Evolutionary conservation across 108 stramenopile species (phyloP).

Genomic region (Cyclotella kingstonii): DNA sequence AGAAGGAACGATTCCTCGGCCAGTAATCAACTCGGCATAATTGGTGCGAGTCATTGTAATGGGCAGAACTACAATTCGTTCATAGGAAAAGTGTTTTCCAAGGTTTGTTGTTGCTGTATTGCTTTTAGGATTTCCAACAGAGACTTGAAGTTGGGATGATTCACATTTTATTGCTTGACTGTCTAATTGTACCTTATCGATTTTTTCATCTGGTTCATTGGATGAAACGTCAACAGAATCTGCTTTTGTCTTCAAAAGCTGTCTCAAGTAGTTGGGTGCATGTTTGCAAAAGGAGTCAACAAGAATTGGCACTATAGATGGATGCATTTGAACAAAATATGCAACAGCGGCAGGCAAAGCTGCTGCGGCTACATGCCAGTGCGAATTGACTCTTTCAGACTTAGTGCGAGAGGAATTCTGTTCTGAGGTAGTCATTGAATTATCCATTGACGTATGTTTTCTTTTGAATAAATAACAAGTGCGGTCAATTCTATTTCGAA

Average conservation of each 20-base stretch:
- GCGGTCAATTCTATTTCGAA: conserved; percentile 41
- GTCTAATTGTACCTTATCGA: neutral
- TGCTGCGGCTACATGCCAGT: conserved; percentile 36
- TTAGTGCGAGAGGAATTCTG: neutral
- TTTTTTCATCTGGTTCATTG: neutral
- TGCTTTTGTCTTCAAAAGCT: neutral
- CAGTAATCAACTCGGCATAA: conserved; percentile 49
- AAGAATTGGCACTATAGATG: conserved; percentile 26
- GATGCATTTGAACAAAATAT: conserved; percentile 25
- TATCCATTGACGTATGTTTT: neutral
- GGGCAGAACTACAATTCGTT: conserved; percentile 25
- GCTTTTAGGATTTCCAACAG: neutral
- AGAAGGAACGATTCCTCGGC: conserved; percentile 28
- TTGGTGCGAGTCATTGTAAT: conserved; percentile 52
- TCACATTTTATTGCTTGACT: neutral
- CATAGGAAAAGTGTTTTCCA: conserved; percentile 27
- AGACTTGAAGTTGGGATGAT: neutral
- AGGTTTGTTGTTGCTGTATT: neutral
- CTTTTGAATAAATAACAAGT: conserved; percentile 10
- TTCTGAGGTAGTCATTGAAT: neutral
- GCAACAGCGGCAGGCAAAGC: conserved; percentile 38
- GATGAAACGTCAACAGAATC: neutral
- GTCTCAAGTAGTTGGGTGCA: conserved; percentile 26
- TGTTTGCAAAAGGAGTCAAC: conserved; percentile 38
- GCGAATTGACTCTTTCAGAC: neutral